Conservation (phyloP, 371 early-diverging fungal genomes). For the Racocetra persica region DNA sequence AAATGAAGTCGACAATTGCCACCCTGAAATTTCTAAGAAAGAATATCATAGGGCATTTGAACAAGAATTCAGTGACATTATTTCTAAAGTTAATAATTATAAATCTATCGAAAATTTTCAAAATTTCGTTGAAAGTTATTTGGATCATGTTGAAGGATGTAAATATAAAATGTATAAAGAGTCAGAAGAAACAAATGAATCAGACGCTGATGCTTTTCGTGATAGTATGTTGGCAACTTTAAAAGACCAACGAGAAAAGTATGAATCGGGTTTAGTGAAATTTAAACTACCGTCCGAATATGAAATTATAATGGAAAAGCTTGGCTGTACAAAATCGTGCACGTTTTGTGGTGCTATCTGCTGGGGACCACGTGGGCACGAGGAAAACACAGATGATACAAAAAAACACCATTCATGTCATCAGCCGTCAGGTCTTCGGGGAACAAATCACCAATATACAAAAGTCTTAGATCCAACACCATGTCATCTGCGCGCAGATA, state of each 20-base stretch:
- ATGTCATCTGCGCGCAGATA: not conserved
- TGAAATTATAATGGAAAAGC: slow-evolving; percentile 24
- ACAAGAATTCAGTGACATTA: not conserved
- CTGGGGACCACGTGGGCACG: slow-evolving; percentile 35
- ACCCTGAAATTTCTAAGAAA: not conserved
- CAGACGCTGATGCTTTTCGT: not conserved
- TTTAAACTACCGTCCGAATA: slow-evolving; percentile 7
- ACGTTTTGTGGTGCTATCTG: slow-evolving; percentile 32
- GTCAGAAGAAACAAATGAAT: not conserved
- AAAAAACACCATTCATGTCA: slow-evolving; percentile 36
- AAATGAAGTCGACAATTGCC: not conserved
- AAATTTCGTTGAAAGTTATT: slow-evolving; percentile 17
- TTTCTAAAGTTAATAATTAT: not conserved
- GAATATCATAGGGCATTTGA: slow-evolving; percentile 14
- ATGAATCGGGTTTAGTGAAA: not conserved
- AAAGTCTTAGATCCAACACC: not conserved
- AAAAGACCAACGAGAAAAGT: not conserved
- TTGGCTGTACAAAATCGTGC: slow-evolving; percentile 34
- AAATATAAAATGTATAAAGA: slow-evolving; percentile 10
- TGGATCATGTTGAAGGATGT: slow-evolving; percentile 3
- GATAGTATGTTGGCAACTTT: not conserved
- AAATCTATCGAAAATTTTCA: slow-evolving; percentile 16
- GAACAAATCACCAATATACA: not conserved
- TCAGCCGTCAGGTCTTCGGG: slow-evolving; percentile 18
- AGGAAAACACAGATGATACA: slow-evolving; percentile 16